Evolutionary conservation across 208 protist species (phyloP).

Genomic region (Leishmania arabica): DNA sequence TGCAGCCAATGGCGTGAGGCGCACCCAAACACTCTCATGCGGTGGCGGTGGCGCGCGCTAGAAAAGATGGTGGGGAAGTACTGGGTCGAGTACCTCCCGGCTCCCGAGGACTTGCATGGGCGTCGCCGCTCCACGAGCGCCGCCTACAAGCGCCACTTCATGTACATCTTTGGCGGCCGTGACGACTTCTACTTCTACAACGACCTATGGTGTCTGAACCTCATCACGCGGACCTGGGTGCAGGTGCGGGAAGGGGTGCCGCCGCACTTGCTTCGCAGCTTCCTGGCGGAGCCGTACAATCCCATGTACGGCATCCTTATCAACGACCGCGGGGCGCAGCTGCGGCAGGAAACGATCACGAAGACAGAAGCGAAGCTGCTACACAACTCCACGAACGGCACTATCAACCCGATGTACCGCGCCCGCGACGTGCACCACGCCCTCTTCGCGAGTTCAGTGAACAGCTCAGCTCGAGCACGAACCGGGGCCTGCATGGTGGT

Average conservation of each 20-base stretch:
- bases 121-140: constrained; percentile 51
- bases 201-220: constrained; percentile 74
- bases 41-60: constrained; percentile 24
- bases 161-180: constrained; percentile 75
- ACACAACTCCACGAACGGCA: neutral
- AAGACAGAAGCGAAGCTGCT: constrained; percentile 25
- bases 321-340: constrained; percentile 24
- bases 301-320: constrained; percentile 17
- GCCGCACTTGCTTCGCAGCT: constrained; percentile 32
- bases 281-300: constrained; percentile 45
- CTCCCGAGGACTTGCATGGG: constrained; percentile 30
- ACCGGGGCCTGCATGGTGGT: constrained; percentile 60
- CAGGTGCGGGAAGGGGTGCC: constrained; percentile 60
- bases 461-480: constrained; percentile 54
- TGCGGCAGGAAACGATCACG: constrained; percentile 21
- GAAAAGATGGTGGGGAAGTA: constrained; percentile 32
- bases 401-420: constrained; percentile 12
- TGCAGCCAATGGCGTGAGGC: constrained; percentile 13
- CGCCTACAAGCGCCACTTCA: constrained; percentile 49
- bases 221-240: constrained; percentile 53
- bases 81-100: constrained; percentile 31
- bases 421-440: constrained; percentile 16
- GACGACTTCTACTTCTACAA: constrained; percentile 66
- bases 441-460: constrained; percentile 30
- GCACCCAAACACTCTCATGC: constrained; percentile 14